Percentiles rank a stretch among this genome's conserved stretches.
Evolutionary conservation across 176 grass and related monocot species (phyloP).

Genomic region (Puya raimondii): DNA sequence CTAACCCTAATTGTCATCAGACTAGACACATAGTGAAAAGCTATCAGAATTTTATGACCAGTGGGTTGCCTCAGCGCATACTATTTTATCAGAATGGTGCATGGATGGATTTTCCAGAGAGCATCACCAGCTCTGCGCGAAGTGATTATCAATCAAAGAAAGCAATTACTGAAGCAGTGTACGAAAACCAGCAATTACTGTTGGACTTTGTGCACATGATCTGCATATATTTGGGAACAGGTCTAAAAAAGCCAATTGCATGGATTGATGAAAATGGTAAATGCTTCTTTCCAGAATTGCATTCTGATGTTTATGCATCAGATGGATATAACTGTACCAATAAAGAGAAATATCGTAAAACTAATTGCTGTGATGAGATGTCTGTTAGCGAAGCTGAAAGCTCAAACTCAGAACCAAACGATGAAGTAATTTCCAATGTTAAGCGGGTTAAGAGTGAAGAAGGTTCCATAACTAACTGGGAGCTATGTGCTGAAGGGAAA

Average conservation of each 20-base stretch:
- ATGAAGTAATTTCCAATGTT: constrained; percentile 34
- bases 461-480: constrained; percentile 2
- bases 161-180: constrained; percentile 53
- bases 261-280: constrained; percentile 80
- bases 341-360: constrained; percentile 23
- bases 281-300: constrained; percentile 58
- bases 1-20: not conserved
- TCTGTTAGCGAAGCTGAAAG: constrained; percentile 73
- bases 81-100: constrained; percentile 48
- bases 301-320: constrained; percentile 27
- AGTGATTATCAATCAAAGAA: constrained; percentile 61
- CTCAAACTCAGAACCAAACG: constrained; percentile 59
- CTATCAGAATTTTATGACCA: constrained; percentile 71
- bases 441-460: constrained; percentile 43
- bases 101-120: constrained; percentile 70
- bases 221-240: constrained; percentile 43
- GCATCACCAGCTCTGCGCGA: constrained; percentile 53
- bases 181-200: constrained; percentile 41
- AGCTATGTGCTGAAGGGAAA: constrained; percentile 16
- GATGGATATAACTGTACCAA: constrained; percentile 29
- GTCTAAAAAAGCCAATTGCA: constrained; percentile 56
- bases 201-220: constrained; percentile 88
- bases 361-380: constrained; percentile 20
- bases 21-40: constrained; percentile 37
- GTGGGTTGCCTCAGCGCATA: constrained; percentile 50